phyloP scores from a whole-genome alignment of 73 alveolate genomes.

The Symbiodinium pilosum region DNA sequence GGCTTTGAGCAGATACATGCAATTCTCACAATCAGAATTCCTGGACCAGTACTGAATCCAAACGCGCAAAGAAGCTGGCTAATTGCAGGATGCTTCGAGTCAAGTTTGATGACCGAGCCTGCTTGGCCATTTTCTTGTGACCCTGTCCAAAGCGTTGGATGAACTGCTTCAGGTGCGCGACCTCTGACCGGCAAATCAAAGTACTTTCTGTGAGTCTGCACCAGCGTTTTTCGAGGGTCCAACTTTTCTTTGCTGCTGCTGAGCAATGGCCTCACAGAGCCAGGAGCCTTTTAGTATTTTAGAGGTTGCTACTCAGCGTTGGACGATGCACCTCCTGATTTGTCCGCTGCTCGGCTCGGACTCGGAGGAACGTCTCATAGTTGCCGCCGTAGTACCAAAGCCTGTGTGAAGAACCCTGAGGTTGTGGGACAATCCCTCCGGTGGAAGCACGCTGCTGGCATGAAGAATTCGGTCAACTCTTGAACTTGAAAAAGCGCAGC shows the following conservation, averaged over 20 bases:
- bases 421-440: no score
- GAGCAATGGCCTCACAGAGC: slow-evolving; percentile 32
- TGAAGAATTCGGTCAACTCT: neutral
- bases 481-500: neutral
- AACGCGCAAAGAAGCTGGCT: no score
- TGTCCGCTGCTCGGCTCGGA: slow-evolving; percentile 95
- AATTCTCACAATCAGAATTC: no score
- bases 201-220: neutral
- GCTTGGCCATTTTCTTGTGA: slow-evolving; percentile 93
- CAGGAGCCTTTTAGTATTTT: neutral
- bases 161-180: slow-evolving; percentile 95
- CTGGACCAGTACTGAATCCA: no score
- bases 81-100: no score
- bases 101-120: no score
- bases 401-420: slow-evolving; percentile 24
- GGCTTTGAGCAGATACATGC: no score
- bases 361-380: slow-evolving; percentile 95
- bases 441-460: neutral
- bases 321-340: slow-evolving; percentile 32
- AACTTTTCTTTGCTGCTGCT: slow-evolving; percentile 80
- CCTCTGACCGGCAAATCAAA: neutral
- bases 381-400: slow-evolving; percentile 95
- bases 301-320: neutral
- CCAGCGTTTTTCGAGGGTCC: neutral
- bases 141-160: slow-evolving; percentile 95